A percentile compares a stretch with the other conserved stretches of the same genome.
Evolutionary conservation across 768 basidiomycete genomes (phyloP).

Genomic region (Pleurotus salmoneostramineus): DNA sequence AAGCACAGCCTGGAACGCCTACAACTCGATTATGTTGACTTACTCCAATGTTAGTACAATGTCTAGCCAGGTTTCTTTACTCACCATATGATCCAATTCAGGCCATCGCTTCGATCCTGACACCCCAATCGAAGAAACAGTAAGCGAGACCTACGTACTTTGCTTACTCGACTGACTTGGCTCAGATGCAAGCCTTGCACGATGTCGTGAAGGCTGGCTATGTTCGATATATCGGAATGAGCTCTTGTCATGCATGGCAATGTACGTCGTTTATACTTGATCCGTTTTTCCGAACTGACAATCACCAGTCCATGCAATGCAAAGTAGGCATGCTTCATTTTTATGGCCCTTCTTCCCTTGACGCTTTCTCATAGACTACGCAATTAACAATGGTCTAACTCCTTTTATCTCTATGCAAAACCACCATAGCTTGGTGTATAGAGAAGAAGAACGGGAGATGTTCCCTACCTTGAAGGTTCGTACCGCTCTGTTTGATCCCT

Average conservation of each 20-base stretch:
- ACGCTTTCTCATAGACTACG: constrained; percentile 53
- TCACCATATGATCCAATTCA: no score
- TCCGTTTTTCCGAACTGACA: neutral
- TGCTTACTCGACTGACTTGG: neutral
- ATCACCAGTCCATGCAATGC: constrained; percentile 47
- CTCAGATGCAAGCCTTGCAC: constrained; percentile 62
- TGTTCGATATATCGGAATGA: constrained; percentile 59
- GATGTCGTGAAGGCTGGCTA: constrained; percentile 66
- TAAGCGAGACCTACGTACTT: constrained; percentile 9
- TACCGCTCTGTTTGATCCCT: neutral
- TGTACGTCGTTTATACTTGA: constrained; percentile 24
- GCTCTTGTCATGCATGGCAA: constrained; percentile 52
- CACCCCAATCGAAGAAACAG: constrained; percentile 57
- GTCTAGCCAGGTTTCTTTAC: neutral
- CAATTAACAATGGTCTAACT: constrained; percentile 51
- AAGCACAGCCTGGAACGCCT: constrained; percentile 61
- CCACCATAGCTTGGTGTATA: constrained; percentile 55
- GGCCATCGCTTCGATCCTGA: constrained; percentile 54
- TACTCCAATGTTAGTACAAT: constrained; percentile 54
- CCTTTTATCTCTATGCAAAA: constrained; percentile 74
- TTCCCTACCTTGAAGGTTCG: constrained; percentile 52
- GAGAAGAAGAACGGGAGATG: constrained; percentile 66
- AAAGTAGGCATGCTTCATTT: no score
- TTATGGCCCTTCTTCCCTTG: no score
- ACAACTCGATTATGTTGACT: constrained; percentile 73